Base-by-base conservation (phyloP, 1,284 basidiomycete species). In the Rhodotorula sp. region DNA sequence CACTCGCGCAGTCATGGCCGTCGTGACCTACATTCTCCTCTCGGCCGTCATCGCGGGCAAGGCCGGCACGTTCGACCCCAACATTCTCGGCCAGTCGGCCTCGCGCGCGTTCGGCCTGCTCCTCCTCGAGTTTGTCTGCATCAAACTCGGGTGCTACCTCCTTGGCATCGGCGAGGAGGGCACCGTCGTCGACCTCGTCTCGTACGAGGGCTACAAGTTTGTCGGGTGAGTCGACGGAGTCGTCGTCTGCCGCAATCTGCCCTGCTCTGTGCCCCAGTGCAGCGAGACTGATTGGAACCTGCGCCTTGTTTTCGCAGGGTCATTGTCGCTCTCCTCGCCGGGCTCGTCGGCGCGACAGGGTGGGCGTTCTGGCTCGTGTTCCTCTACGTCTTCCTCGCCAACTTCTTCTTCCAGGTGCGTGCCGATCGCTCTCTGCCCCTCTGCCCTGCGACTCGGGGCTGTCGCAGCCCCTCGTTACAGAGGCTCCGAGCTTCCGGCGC, bases 161-260 rank as follows among this genome's bases (percentile, higher is more conserved):
- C 86, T 96, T 66, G 92, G 92, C 76, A 91, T 97, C 21, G 88
- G 89, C 67, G 89, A 89, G 16, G 86, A 89, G 16, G 87, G 87
- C 41, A 88, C 89, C 71, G 87, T 90, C n/a, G 60, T 85, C 49
- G 86, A 87, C 74, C 77, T 87, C 67, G 81, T 86, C 21, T 84
- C 85, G 9, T 99, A 97, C 80, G 90, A 90, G 8, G 96, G 97
- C 0, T 99, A 99, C 84, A 99, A 99, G 81, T 99, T 99, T 79
- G 92, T 98, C 58, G 93, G 93, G 91, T 93, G 75, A 69, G 82
- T 76, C 44, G 34, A 27, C 61, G 13, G 25, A 1, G 42, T 57
- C 55, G 17, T 42, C 50, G 17, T 16, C n/a, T 34, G 27, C 23
- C 55, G n/a, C 7, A 1, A 4, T 8, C 13, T 34, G 8, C 23